Conservation (phyloP, 306 rosid genomes). For the Quillaja saponaria region DNA sequence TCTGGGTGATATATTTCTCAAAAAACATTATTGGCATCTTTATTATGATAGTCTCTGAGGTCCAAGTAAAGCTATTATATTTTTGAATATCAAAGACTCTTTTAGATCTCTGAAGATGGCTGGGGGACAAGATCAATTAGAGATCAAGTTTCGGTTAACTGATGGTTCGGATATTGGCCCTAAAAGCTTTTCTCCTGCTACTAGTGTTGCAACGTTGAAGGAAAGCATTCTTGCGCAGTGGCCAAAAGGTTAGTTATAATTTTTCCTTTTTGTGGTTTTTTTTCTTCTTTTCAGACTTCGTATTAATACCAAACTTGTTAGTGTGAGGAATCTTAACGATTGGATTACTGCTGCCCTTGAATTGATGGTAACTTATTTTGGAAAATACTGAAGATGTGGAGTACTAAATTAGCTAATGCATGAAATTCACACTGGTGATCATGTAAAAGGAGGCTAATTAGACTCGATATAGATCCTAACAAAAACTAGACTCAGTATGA, state of each 20-base stretch:
- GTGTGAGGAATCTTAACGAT: slow-evolving; percentile 4
- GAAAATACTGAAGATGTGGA: too few species aligned
- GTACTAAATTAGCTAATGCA: neutral
- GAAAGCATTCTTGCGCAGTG: slow-evolving; percentile 82
- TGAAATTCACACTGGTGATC: slow-evolving; percentile 4
- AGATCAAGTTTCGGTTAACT: slow-evolving; percentile 78
- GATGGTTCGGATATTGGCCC: slow-evolving; percentile 96
- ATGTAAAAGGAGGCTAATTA: neutral
- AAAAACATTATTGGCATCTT: slow-evolving; percentile 1
- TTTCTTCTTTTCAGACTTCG: slow-evolving; percentile 1
- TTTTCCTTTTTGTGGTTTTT: neutral
- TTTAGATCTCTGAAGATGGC: slow-evolving; percentile 57
- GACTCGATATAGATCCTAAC: neutral
- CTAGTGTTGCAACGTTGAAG: slow-evolving; percentile 71
- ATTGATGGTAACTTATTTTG: too few species aligned
- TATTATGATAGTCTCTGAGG: neutral
- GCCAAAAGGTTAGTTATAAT: slow-evolving; percentile 74
- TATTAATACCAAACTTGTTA: neutral
- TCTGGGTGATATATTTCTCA: slow-evolving; percentile 10
- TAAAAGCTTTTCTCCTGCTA: slow-evolving; percentile 67
- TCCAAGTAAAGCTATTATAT: slow-evolving; percentile 29
- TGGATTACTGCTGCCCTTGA: too few species aligned
- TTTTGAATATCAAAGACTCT: slow-evolving; percentile 17
- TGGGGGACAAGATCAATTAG: slow-evolving; percentile 68
- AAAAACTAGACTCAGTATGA: neutral